Evolutionary conservation across 495 filamentous ascomycete species (phyloP).

Genomic region (Aspergillus sclerotiicarbonarius): DNA sequence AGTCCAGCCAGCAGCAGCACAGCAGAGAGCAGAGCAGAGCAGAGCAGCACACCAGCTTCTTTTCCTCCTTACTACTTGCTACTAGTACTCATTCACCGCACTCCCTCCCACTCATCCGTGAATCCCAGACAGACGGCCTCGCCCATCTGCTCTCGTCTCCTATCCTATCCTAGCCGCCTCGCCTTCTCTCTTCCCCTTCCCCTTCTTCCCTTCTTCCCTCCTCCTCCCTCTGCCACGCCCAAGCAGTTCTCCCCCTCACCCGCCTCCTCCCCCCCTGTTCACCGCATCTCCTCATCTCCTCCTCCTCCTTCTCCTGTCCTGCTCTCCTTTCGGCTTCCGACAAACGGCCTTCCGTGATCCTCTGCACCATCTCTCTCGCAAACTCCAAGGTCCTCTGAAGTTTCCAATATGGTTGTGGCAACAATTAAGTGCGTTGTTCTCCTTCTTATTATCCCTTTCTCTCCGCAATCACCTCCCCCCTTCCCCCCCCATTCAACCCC

Average conservation of each 20-base stretch:
- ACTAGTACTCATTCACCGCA: slow-evolving; percentile 20
- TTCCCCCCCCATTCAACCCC: slow-evolving; percentile 15
- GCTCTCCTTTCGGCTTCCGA: slow-evolving; percentile 9
- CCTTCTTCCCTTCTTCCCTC: slow-evolving; percentile 13
- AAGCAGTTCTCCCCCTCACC: slow-evolving; percentile 6
- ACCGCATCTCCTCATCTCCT: slow-evolving; percentile 15
- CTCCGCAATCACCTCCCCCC: slow-evolving; percentile 1
- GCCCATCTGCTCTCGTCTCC: not conserved
- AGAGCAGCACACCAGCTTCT: slow-evolving; percentile 8
- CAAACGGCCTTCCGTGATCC: slow-evolving; percentile 8
- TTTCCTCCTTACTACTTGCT: slow-evolving; percentile 14
- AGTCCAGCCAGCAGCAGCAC: not conserved
- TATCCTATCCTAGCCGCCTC: slow-evolving; percentile 13
- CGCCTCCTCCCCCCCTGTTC: slow-evolving; percentile 17
- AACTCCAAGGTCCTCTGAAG: slow-evolving; percentile 9
- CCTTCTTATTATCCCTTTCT: slow-evolving; percentile 17
- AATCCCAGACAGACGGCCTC: not conserved
- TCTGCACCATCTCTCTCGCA: slow-evolving; percentile 10
- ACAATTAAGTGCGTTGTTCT: slow-evolving; percentile 36
- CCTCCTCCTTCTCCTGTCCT: slow-evolving; percentile 3
- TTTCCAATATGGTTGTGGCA: slow-evolving; percentile 37
- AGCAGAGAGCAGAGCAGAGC: too few species aligned
- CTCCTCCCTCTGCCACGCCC: slow-evolving; percentile 17
- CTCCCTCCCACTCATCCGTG: slow-evolving; percentile 15
- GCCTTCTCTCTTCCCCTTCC: slow-evolving; percentile 10